phyloP scores from a whole-genome alignment of 768 basidiomycete genomes.

The Trametes meyenii region DNA sequence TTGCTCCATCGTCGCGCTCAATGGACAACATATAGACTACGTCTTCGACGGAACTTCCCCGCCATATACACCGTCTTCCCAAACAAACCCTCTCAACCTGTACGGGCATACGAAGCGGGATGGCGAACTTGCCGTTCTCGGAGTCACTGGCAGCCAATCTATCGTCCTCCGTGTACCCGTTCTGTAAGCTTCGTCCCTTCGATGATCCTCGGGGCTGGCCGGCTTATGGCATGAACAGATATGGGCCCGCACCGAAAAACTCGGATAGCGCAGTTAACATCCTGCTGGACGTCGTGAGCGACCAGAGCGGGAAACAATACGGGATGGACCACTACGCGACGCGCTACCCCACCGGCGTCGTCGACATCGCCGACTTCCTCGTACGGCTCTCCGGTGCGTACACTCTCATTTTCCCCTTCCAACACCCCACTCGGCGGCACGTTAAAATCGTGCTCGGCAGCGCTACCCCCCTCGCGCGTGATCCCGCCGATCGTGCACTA shows the following conservation, averaged over 20 bases:
- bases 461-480: conserved; percentile 35
- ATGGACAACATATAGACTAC: conserved; percentile 62
- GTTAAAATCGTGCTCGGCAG: conserved; percentile 37
- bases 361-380: conserved; percentile 86
- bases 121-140: conserved; percentile 80
- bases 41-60: conserved; percentile 95
- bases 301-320: conserved; percentile 85
- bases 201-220: background rate
- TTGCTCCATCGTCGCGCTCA: background rate
- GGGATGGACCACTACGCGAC: conserved; percentile 97
- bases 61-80: conserved; percentile 76
- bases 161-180: conserved; percentile 89
- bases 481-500: conserved; percentile 85
- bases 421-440: background rate
- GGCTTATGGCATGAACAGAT: conserved; percentile 48
- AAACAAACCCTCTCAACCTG: conserved; percentile 82
- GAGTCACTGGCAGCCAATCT: conserved; percentile 55
- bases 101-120: conserved; percentile 89
- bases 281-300: conserved; percentile 82
- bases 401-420: background rate
- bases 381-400: conserved; percentile 70
- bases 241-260: conserved; percentile 84
- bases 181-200: conserved; percentile 56
- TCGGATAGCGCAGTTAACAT: conserved; percentile 90
- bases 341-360: conserved; percentile 88